Conservation (phyloP, 192 early-diverging fungal genomes). For the Phycomyces blakesleeanus region DNA sequence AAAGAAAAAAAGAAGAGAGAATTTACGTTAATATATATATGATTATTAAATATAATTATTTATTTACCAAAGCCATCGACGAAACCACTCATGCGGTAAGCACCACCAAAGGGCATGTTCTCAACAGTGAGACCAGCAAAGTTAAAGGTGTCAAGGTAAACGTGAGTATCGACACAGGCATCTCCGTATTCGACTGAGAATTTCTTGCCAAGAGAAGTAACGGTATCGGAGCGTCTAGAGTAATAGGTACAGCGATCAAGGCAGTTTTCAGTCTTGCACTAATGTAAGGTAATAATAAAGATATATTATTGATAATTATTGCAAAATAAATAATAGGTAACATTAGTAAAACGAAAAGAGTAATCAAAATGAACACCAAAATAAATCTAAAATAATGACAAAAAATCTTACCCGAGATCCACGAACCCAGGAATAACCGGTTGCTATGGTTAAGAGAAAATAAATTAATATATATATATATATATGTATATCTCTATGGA, state of each 20-base stretch:
- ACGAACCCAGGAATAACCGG: constrained; percentile 36
- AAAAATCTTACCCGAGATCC: constrained; percentile 15
- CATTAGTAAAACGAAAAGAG: constrained; percentile 2
- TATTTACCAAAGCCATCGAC: constrained; percentile 20
- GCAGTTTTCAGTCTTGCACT: constrained; percentile 27
- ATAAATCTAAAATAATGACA: background rate
- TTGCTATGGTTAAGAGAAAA: constrained; percentile 13
- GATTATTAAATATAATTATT: background rate
- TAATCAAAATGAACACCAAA: background rate
- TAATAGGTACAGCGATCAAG: constrained; percentile 29
- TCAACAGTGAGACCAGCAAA: constrained; percentile 22
- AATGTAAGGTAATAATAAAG: constrained; percentile 1
- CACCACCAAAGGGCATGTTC: constrained; percentile 34
- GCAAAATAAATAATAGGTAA: background rate
- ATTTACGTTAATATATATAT: no score
- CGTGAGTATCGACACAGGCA: constrained; percentile 16
- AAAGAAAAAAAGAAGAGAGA: no score
- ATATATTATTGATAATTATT: background rate
- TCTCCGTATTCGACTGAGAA: constrained; percentile 32
- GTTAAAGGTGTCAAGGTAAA: constrained; percentile 26
- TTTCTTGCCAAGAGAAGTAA: constrained; percentile 13
- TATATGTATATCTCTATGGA: background rate
- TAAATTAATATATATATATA: background rate
- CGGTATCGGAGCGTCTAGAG: constrained; percentile 19
- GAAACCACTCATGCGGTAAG: constrained; percentile 31